Evolutionary conservation across 768 basidiomycete species (phyloP), one percentile per base, ranked within the genome.

Genomic region (Termitomyces sp.): DNA sequence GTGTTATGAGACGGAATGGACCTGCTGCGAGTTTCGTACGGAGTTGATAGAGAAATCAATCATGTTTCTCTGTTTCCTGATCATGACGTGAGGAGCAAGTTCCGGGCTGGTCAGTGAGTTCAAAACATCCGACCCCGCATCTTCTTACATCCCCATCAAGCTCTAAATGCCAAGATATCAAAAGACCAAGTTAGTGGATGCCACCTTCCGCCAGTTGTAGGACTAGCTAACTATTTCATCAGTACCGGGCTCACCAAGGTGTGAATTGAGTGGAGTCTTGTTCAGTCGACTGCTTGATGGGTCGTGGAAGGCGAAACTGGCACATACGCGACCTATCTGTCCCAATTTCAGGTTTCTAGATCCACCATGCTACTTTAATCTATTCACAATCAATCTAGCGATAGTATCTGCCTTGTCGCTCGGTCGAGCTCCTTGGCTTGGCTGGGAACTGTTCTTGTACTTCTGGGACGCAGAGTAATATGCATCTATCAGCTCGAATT

Each of bases 21-120:
- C 80, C 84, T 14, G 78, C 84, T n/a, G 64, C 75, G 15, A 70
- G 72, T 56, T 87, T 87, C 59, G 80, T 80, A 38, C 69, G 75
- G 56, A 73, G 62, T 40, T 62, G 62, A 47, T 71, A 58, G 43
- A 51, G 11, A 19, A 14, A 19, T 28, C 1, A 9, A 41, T 40
- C 9, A 11, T 38, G 0, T 38, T 33, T 17, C 23, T 28, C 14
- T 37, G 21, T 9, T 15, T 19, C 14, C 12, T 21, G 15, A 26
- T 23, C 23, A 26, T 38, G 37, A 38, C 11, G 23, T 33, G 23
- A 37, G 21, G 7, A 33, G 15, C 30, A 11, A 14, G 0, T 49
- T 35, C 1, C 6, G n/a, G 7, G 47, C 21, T 4, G 33, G 33
- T 35, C 1, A 9, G 14, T n/a, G n/a, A 31, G 1, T 7, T 3